These are phyloP conservation scores for Populus hybrid DNA, from an alignment of 441 rosid species.

Conservation along the genomic window DNA sequence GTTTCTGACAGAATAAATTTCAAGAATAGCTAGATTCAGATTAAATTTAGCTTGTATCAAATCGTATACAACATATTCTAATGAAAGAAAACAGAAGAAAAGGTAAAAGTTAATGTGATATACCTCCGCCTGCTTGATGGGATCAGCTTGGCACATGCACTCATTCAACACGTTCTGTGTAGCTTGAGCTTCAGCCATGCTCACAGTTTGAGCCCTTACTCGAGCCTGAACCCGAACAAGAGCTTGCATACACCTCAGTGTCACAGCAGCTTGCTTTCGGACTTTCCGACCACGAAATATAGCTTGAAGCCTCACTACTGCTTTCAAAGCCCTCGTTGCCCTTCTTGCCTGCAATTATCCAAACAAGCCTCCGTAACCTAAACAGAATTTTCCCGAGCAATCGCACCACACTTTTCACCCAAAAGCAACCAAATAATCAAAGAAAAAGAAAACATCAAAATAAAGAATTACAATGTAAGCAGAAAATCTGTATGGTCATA, in stretches of 20 bases:
- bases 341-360: constrained; percentile 56
- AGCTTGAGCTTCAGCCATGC: constrained; percentile 32
- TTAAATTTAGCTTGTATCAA: neutral
- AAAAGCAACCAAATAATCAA: neutral
- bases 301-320: constrained; percentile 89
- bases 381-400: neutral
- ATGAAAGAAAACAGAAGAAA: neutral
- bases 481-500: neutral
- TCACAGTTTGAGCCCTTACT: constrained; percentile 49
- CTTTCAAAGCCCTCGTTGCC: constrained; percentile 84
- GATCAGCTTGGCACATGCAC: constrained; percentile 28
- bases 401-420: neutral
- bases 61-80: neutral
- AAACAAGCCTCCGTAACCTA: neutral
- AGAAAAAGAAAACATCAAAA: neutral
- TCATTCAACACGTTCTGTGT: constrained; percentile 18
- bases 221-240: constrained; percentile 87
- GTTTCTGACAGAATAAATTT: constrained; percentile 36
- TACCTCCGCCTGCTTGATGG: constrained; percentile 77
- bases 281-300: constrained; percentile 85
- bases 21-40: neutral
- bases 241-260: constrained; percentile 95
- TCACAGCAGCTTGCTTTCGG: constrained; percentile 86
- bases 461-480: neutral
- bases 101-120: neutral